Conservation (phyloP, 2,329 filamentous ascomycete genomes). For the Colletotrichum aenigma region DNA sequence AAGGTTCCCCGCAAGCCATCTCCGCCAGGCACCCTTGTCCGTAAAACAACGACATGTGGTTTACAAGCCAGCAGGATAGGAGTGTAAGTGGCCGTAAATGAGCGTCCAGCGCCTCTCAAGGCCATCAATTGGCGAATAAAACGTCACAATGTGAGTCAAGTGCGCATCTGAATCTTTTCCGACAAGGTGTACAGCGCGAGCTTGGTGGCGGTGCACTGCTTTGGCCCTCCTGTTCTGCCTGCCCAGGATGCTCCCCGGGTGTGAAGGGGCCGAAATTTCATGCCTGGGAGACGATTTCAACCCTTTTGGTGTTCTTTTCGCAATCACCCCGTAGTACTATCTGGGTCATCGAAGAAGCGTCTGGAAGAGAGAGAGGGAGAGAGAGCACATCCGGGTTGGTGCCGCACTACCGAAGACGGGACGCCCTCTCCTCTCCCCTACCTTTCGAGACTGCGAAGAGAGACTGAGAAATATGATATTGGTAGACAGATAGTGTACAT, state of each 20-base stretch:
- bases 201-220: not conserved
- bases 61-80: not conserved
- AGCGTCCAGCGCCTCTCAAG: fast-evolving
- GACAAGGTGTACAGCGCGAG: not conserved
- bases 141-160: not conserved
- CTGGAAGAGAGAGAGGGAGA: not conserved
- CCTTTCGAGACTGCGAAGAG: not conserved
- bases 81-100: not conserved
- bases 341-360: not conserved
- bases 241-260: not conserved
- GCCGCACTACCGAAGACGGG: not conserved
- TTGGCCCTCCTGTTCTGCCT: not conserved
- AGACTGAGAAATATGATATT: not conserved
- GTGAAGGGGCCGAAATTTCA: not conserved
- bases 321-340: not conserved
- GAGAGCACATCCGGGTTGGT: not conserved
- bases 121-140: not conserved
- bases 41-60: not conserved
- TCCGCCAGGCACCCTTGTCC: not conserved
- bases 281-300: not conserved
- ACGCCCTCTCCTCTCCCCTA: not conserved
- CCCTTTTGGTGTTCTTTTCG: not conserved
- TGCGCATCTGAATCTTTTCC: not conserved
- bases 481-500: fast-evolving
- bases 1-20: not conserved